phyloP scores from a whole-genome alignment of 495 filamentous ascomycete species.

The Achaetomiella virescens region DNA sequence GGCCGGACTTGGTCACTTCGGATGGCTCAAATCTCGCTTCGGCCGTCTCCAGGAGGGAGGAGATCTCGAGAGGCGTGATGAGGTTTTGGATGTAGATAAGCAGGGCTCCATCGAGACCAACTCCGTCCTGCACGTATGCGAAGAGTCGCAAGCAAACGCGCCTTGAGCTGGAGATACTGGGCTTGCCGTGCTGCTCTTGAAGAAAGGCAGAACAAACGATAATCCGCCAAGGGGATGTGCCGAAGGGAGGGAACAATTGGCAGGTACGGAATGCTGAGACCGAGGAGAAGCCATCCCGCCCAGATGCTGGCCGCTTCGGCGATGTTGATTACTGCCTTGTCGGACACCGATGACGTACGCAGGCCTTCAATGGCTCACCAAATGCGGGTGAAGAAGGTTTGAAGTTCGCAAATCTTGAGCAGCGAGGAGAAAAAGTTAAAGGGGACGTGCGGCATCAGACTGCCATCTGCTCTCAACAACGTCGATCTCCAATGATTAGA shows the following conservation, averaged over 20 bases:
- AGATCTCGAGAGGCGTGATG: slow-evolving; percentile 32
- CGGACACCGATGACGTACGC: no score
- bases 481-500: no score
- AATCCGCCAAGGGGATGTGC: slow-evolving; percentile 21
- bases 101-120: slow-evolving; percentile 43
- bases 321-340: slow-evolving; percentile 5
- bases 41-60: slow-evolving; percentile 33
- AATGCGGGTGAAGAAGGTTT: no score
- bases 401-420: no score
- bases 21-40: slow-evolving; percentile 37
- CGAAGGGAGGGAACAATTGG: slow-evolving; percentile 12
- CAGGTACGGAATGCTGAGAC: slow-evolving; percentile 20
- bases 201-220: slow-evolving; percentile 15
- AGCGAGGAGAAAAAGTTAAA: no score
- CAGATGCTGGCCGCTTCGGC: slow-evolving; percentile 21
- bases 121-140: slow-evolving; percentile 36
- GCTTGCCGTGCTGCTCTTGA: slow-evolving; percentile 8
- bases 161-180: background rate
- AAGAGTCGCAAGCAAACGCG: slow-evolving; percentile 24
- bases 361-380: no score
- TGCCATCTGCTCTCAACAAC: no score
- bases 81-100: slow-evolving; percentile 43
- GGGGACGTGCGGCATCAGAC: no score
- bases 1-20: slow-evolving; percentile 34
- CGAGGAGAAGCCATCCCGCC: slow-evolving; percentile 20